Conservation (phyloP, 2,329 filamentous ascomycete species). For the Furcasterigmium sp. region DNA sequence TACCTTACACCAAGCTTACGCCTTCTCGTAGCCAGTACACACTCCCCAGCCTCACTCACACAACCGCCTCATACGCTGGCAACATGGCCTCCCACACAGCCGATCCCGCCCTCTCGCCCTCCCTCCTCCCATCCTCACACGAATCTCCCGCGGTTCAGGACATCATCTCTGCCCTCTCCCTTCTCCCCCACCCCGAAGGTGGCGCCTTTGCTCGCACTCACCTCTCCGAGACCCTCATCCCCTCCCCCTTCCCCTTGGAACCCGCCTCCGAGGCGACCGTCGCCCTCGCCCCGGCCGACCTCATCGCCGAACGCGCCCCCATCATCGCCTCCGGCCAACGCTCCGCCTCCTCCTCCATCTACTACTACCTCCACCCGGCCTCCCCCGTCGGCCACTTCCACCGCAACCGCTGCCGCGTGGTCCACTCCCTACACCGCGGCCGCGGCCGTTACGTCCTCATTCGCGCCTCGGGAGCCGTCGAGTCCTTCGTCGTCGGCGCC, state of each 20-base stretch:
- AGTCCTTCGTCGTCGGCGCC: conserved; percentile 58
- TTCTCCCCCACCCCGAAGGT: conserved; percentile 56
- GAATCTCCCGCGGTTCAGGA: conserved; percentile 10
- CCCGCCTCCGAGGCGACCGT: conserved; percentile 29
- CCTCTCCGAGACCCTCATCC: conserved; percentile 41
- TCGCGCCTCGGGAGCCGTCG: conserved; percentile 52
- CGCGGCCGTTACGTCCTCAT: conserved; percentile 60
- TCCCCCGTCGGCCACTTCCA: conserved; percentile 57
- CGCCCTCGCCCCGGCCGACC: conserved; percentile 20
- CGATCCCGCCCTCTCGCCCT: background rate
- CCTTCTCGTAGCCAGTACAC: too few relatives aligned
- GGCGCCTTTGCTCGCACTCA: conserved; percentile 62
- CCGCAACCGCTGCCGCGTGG: conserved; percentile 54
- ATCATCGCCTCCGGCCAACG: conserved; percentile 25
- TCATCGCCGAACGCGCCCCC: conserved; percentile 30
- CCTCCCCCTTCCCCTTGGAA: conserved; percentile 45
- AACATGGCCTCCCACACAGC: conserved; percentile 1
- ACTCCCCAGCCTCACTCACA: background rate
- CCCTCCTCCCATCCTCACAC: conserved; percentile 7
- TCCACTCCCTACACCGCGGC: conserved; percentile 61
- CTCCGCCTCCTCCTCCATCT: conserved; percentile 55
- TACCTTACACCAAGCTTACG: too few relatives aligned
- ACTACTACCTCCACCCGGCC: conserved; percentile 56
- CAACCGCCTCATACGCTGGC: background rate
- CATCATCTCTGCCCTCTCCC: conserved; percentile 33